Evolutionary conservation across 352 stramenopile genomes (phyloP), one percentile per base, ranked within the genome.

Genomic region (Globisporangium abappressorium): DNA sequence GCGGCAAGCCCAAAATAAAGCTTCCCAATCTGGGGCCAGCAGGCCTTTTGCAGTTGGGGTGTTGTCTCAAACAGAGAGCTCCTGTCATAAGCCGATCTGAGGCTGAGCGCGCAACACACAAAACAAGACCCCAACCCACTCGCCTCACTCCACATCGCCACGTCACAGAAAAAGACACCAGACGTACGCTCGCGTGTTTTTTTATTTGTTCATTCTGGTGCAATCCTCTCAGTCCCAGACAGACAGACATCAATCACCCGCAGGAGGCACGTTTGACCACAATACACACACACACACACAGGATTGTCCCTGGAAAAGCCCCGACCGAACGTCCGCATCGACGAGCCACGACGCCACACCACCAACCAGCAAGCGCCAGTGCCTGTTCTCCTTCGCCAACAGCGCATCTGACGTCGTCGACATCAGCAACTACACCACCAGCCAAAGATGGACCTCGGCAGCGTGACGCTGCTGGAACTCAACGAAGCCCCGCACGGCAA

Each of bases 391-490:
- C 43, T 20, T 20, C 22, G 43, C 15, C 38, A 57, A 53, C 20
- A 11, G 41, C 26, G 9, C 26, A 65, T 20, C 59, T 36, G 47
- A 46, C 65, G 49, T 20, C 56, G 51, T 51, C 38, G 26, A 30
- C 26, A 68, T 22, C 43, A 51, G 57, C 66, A 30, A 62, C 30
- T 33, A 1, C 33, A 38, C 7, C 49, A 51, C 20, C 15, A 57
- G 26, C n/a, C 49, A 22, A 70, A 14, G 43, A 89, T 89, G 81
- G 78, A 85, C 26, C 65, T 84, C 36, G 76, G 77, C 54, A 68
- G 69, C 3, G 77, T 90, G 66, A 89, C 82, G 33, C 64, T 93
- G 53, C 70, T 95, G 49, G 81, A 93, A 62, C 76, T 95, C 51
- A 80, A 78, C 56, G 69, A 85, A 51, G 67, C 80, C 28, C 75